phyloP scores from a whole-genome alignment of 2,329 filamentous ascomycete species.

The Colletotrichum simmondsii region DNA sequence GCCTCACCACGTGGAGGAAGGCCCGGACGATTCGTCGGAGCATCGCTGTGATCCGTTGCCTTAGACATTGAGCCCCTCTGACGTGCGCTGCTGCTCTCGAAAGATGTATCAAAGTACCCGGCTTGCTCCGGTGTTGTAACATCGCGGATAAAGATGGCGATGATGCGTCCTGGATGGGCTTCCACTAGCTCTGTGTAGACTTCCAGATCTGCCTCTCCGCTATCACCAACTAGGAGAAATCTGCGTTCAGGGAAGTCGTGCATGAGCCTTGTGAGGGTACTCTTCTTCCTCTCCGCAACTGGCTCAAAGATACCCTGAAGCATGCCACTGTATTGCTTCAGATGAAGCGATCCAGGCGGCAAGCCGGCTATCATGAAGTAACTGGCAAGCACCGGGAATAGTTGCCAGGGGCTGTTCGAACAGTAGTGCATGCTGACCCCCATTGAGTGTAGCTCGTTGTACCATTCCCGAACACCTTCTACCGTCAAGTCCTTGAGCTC shows the following conservation, averaged over 20 bases:
- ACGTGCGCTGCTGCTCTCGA: slow-evolving; percentile 42
- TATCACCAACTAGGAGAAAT: slow-evolving; percentile 94
- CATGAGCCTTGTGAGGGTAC: slow-evolving; percentile 85
- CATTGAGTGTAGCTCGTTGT: slow-evolving; percentile 78
- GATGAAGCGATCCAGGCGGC: slow-evolving; percentile 88
- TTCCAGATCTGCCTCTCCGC: slow-evolving; percentile 95
- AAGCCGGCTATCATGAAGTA: slow-evolving; percentile 86
- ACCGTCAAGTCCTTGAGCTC: slow-evolving; percentile 85
- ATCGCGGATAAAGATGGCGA: slow-evolving; percentile 93
- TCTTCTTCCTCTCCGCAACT: slow-evolving; percentile 93
- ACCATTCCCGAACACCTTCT: slow-evolving; percentile 92
- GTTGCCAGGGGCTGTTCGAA: slow-evolving; percentile 99
- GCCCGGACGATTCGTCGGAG: slow-evolving; percentile 40
- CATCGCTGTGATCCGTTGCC: slow-evolving; percentile 34
- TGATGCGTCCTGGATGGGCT: slow-evolving; percentile 83
- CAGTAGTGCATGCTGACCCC: slow-evolving; percentile 95
- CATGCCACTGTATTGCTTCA: slow-evolving; percentile 98
- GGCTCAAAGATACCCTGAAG: slow-evolving; percentile 98
- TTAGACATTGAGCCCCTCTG: slow-evolving; percentile 40
- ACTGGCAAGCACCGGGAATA: slow-evolving; percentile 88
- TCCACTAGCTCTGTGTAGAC: slow-evolving; percentile 95
- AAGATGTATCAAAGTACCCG: slow-evolving; percentile 80
- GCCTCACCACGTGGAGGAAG: slow-evolving; percentile 43
- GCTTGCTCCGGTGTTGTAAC: slow-evolving; percentile 83
- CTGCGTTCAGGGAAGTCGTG: slow-evolving; percentile 88